Base-by-base conservation (phyloP, 2,329 filamentous ascomycete species). In the Colletotrichum spaethianum region DNA sequence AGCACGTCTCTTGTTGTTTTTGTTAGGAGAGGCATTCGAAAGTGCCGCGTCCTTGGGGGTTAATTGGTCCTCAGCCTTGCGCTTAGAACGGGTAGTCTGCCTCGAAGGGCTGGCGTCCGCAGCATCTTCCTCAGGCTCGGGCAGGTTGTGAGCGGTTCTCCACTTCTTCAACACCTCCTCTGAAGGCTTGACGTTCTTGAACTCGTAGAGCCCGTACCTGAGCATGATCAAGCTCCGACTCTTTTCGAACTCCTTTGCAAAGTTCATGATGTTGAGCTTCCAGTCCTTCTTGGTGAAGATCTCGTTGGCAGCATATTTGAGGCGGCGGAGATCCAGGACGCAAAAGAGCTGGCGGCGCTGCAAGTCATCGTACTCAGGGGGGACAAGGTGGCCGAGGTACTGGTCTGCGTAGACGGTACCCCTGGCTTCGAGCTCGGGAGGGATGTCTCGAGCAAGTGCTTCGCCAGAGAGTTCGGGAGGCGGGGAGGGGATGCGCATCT, bases 201-300 rank as follows among this genome's bases (percentile, higher is more conserved):
- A 91, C 76, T 90, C 87, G 76, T 91, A 91, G 1, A 91, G 84
- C 2, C 89, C 89, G 73, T 91, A 91, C 59, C 89, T 87, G 67
- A 91, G 77, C 80, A 91, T 86, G 69, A 91, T 90, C 53, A 91
- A 81, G 75, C 88, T 89, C 60, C 89, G 84, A 77, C 88, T 91
- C 82, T 91, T 91, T 78, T 91, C 89, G 73, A 89, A 91, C 78
- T 91, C 89, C 78, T 90, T 91, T 48, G 89, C 88, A 70, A 91
- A 91, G 78, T 90, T 91, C 74, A 88, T 78, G 23, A 91, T 86
- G 74, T 91, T 91, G 64, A 91, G 79, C 79, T 89, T 90, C 89
- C 89, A 91, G 74, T 90, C 88, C 78, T 91, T 91, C 77, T 86
- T 88, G 23, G 81, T 77, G 70, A 91, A 91, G 20, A 91, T 89